phyloP scores from a whole-genome alignment of 345 rosid genomes.

The Firmiana major region DNA sequence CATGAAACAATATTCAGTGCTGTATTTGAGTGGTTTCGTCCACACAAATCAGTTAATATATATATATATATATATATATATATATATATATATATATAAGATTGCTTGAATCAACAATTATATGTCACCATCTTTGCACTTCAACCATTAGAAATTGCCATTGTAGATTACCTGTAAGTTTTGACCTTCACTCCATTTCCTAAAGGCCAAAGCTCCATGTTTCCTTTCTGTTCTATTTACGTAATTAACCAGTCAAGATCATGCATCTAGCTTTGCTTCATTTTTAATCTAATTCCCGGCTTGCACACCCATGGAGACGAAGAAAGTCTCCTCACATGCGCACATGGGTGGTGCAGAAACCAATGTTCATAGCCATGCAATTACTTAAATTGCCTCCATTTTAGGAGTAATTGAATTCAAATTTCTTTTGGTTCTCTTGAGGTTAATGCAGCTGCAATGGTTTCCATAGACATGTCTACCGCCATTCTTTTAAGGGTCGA shows the following conservation, averaged over 20 bases:
- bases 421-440: too few relatives aligned
- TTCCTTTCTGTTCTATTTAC: neutral
- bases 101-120: neutral
- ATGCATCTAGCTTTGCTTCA: neutral
- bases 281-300: neutral
- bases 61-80: too few relatives aligned
- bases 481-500: constrained; percentile 57
- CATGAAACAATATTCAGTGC: too few relatives aligned
- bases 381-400: too few relatives aligned
- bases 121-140: neutral
- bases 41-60: too few relatives aligned
- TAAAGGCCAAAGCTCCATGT: neutral
- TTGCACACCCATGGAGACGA: constrained; percentile 31
- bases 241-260: neutral
- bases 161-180: neutral
- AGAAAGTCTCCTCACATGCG: constrained; percentile 3
- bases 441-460: neutral
- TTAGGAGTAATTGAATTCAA: too few relatives aligned
- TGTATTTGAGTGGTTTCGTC: too few relatives aligned
- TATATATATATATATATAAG: too few relatives aligned
- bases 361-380: too few relatives aligned
- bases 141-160: neutral
- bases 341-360: constrained; percentile 15
- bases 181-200: neutral
- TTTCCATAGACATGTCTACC: constrained; percentile 28